A percentile compares a stretch with the other conserved stretches of the same genome.
phyloP scores from a whole-genome alignment of 2,329 filamentous ascomycete species.

The Cordyceps farinosa region DNA sequence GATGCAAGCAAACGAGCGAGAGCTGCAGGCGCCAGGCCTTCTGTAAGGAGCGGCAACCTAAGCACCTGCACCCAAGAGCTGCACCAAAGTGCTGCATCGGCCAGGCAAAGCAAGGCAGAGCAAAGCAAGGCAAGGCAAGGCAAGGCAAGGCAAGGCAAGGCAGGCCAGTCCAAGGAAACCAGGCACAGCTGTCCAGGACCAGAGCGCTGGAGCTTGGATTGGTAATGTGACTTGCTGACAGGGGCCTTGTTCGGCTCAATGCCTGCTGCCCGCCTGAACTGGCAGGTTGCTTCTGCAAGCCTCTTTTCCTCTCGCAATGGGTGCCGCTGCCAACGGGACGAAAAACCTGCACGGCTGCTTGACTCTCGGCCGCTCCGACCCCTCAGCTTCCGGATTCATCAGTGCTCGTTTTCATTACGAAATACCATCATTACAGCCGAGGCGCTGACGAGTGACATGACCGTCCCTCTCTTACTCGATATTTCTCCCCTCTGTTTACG shows the following conservation, averaged over 20 bases:
- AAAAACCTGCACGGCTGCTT: slow-evolving; percentile 6
- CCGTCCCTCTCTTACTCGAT: not conserved
- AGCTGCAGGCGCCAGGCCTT: not conserved
- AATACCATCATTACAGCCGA: not conserved
- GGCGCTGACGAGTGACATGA: not conserved
- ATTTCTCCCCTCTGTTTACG: not conserved
- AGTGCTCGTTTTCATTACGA: slow-evolving; percentile 4
- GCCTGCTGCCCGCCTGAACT: slow-evolving; percentile 1
- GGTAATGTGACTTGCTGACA: slow-evolving; percentile 15
- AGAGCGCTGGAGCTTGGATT: not conserved
- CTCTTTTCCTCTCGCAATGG: not conserved
- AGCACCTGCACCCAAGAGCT: not conserved
- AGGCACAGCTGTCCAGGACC: not conserved
- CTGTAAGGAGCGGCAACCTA: not conserved
- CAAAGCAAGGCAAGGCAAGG: no score
- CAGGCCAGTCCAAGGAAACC: no score
- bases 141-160: no score
- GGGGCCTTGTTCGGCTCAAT: not conserved
- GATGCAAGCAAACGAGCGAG: not conserved
- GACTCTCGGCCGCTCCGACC: slow-evolving; percentile 6
- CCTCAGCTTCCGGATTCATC: not conserved
- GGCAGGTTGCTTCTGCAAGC: slow-evolving; percentile 12
- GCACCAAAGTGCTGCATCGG: not conserved
- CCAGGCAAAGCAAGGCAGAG: no score
- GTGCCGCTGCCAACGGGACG: not conserved